phyloP scores from a whole-genome alignment of 2,329 filamentous ascomycete species.

The Sporothrix euskadiensis region DNA sequence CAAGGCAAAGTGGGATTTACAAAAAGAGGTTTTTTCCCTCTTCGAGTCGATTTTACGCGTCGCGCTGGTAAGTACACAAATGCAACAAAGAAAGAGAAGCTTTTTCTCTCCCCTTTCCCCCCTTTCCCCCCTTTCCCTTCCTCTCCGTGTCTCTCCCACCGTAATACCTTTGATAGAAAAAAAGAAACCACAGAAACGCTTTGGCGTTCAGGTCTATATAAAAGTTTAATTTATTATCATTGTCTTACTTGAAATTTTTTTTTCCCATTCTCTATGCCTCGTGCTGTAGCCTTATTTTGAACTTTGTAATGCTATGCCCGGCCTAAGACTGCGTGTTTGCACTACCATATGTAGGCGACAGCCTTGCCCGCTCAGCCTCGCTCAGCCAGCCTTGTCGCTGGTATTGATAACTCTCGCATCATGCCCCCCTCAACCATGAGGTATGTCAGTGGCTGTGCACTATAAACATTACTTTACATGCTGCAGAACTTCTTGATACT shows the following conservation, averaged over 20 bases:
- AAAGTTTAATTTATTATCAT: background rate
- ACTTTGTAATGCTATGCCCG: background rate
- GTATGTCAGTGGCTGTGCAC: too few species aligned
- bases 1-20: constrained; percentile 28
- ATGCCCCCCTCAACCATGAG: too few species aligned
- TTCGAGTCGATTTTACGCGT: constrained; percentile 22
- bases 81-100: background rate
- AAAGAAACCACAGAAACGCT: background rate
- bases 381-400: background rate
- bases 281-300: background rate
- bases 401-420: background rate
- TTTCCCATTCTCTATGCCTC: background rate
- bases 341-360: background rate
- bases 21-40: background rate
- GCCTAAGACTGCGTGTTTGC: background rate
- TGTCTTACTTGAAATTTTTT: background rate
- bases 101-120: constrained; percentile 1
- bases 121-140: background rate
- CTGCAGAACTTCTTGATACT: too few species aligned
- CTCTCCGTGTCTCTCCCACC: background rate
- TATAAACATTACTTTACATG: too few species aligned
- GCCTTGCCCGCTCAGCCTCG: background rate
- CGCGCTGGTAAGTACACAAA: constrained; percentile 29
- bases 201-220: background rate
- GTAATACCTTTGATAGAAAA: constrained; percentile 16